Base-by-base conservation (phyloP, 2,329 filamentous ascomycete species). In the Cladosporium oxysporum region DNA sequence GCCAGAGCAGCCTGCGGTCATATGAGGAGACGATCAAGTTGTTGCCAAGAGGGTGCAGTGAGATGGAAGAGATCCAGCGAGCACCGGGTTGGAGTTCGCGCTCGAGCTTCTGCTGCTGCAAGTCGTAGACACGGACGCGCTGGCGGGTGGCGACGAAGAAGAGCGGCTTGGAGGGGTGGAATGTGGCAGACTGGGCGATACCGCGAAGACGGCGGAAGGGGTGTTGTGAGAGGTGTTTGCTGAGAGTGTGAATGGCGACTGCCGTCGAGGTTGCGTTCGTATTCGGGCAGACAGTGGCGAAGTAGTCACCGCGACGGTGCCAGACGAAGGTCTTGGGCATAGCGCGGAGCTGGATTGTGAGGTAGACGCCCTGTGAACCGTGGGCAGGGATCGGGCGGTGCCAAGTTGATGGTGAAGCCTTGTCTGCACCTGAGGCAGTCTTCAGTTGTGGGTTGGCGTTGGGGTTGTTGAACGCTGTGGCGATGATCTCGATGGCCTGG, bases 111-210 rank as follows among this genome's bases (percentile, higher is more conserved):
- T 97, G 93, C 73, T 90, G 90, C 70, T 94, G 91, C 55, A 99
- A 85, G 78, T 99, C 95, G 81, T 99, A 99, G 75, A 91, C 91
- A 65, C 95, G 91, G 75, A 99, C 93, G 66, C 91, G 90, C 72
- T 94, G 91, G 79, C 97, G 93, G 12, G 96, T 98, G 3, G 95
- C 95, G 64, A 99, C 92, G 76, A 98, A 98, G 82, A 99, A 93
- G 59, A 97, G 88, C 0, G 95, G 93, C 71, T 93, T 90, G 49
- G 90, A 91, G 1, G 95, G 95, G 78, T 99, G 96, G 85, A 99
- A 99, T 71, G 93, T 92, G 5, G 93, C 93, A 1, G 91, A 90
- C 79, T 98, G 94, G 1, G 93, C 92, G 58, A 92, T 88, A 66
- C 88, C 88, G 74, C 88, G 88, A 69, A 90, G 79, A 66, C 87